Evolutionary conservation across 306 rosid species (phyloP).

Genomic region (Ceratonia siliqua): DNA sequence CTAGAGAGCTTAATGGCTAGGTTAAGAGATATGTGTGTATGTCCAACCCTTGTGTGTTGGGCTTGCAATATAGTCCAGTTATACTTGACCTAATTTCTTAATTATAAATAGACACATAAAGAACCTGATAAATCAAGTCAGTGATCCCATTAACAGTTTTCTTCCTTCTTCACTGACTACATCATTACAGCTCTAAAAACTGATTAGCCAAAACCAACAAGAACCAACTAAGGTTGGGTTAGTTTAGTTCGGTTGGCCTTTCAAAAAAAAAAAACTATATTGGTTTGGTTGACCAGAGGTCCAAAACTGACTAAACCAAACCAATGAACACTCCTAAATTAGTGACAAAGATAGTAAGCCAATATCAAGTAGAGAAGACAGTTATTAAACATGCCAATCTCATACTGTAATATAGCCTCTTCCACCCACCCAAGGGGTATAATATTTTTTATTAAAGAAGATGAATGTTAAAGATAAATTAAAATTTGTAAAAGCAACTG

Average conservation of each 20-base stretch:
- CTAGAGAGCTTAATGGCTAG: no score
- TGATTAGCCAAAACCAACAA: neutral
- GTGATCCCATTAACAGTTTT: no score
- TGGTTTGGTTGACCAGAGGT: neutral
- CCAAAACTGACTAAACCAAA: neutral
- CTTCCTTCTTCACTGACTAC: no score
- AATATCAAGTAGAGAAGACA: neutral
- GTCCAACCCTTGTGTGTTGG: no score
- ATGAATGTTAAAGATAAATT: constrained; percentile 2
- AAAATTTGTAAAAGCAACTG: neutral
- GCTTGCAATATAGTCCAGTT: no score
- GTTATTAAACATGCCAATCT: neutral
- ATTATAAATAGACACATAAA: no score
- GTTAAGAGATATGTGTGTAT: no score
- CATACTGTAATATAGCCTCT: neutral
- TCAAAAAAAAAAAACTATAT: neutral
- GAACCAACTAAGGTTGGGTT: neutral
- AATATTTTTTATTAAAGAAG: neutral
- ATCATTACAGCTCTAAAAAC: neutral
- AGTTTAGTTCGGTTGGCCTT: neutral
- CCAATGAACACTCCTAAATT: neutral
- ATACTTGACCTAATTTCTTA: no score
- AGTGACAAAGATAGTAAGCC: neutral
- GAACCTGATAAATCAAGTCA: no score
- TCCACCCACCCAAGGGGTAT: neutral